Evolutionary conservation across 116 monocot genomes (phyloP), one percentile per base, ranked within the genome.

Genomic region (Zostera marina): DNA sequence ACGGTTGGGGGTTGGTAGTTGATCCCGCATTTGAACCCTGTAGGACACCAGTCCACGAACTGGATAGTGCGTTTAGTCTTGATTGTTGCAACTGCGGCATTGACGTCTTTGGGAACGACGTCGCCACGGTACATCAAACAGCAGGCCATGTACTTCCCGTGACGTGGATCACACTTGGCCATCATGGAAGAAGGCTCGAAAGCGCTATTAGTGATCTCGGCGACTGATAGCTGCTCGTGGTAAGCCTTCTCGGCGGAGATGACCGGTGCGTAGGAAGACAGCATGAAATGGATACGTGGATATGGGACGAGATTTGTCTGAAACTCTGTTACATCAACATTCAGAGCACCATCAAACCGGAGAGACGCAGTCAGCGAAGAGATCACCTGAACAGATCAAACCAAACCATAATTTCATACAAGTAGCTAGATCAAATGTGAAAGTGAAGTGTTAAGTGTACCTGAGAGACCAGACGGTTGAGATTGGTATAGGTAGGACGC

Each of bases 61-160:
- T 78, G 78, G 58, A 78, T 73, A 11, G 78, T 78, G 7, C 78
- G 44, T 59, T 78, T 78, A 39, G 78, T 78, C 53, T 78, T 78
- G 62, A 78, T 78, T 23, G 78, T 78, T 26, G 73, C 78, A 0
- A 78, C 78, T 1, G 78, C 73, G 11, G 77, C 73, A 16, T 77
- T 77, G 4, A 77, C 77, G 22, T 77, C 77, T 56, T 77, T 77
- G 40, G 77, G 77, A 1, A 77, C 77, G 7, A 77, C 77, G 23
- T 77, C 77, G 0, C 77, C 73, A 8, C 77, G 64, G 69, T 77
- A 77, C 77, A 77, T 77, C 21, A 77, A 66, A 62, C 77, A 77
- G 60, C 77, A 77, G 3, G 77, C 77, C 77, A 77, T 73, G 73
- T 77, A 77, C 69, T 77, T 77, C 0, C 77, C 77, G 15, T 77